phyloP scores from a whole-genome alignment of 805 yeast species.

The Dipodascus albidus region DNA sequence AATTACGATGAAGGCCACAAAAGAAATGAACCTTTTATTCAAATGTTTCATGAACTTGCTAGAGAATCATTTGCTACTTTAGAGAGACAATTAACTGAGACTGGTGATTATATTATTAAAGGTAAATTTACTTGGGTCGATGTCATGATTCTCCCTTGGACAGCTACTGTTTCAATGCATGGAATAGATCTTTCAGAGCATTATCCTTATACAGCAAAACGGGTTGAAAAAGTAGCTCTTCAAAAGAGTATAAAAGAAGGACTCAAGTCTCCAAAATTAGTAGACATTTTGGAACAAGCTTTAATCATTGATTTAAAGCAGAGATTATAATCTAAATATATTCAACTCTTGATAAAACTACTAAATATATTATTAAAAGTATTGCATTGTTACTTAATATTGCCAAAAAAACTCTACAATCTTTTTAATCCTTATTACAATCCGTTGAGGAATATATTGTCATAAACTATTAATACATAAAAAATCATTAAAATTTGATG shows the following conservation, averaged over 20 bases:
- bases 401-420: neutral
- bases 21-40: neutral
- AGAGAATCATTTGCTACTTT: too few relatives aligned
- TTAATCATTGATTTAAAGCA: too few relatives aligned
- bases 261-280: too few relatives aligned
- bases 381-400: too few relatives aligned
- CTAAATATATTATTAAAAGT: too few relatives aligned
- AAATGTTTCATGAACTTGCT: neutral
- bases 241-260: neutral
- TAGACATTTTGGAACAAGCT: too few relatives aligned
- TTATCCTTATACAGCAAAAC: neutral
- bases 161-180: neutral
- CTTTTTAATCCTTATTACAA: neutral
- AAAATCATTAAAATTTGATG: slow-evolving; percentile 1
- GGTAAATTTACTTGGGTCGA: neutral
- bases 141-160: neutral
- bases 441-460: slow-evolving; percentile 4
- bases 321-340: too few relatives aligned
- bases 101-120: neutral
- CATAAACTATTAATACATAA: slow-evolving; percentile 1
- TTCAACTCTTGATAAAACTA: too few relatives aligned
- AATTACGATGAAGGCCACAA: neutral
- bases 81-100: neutral
- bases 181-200: neutral
- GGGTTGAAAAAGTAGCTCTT: neutral